Evolutionary conservation across 2,329 filamentous ascomycete genomes (phyloP).

Genomic region (Beauveria scarabaeidicola): DNA sequence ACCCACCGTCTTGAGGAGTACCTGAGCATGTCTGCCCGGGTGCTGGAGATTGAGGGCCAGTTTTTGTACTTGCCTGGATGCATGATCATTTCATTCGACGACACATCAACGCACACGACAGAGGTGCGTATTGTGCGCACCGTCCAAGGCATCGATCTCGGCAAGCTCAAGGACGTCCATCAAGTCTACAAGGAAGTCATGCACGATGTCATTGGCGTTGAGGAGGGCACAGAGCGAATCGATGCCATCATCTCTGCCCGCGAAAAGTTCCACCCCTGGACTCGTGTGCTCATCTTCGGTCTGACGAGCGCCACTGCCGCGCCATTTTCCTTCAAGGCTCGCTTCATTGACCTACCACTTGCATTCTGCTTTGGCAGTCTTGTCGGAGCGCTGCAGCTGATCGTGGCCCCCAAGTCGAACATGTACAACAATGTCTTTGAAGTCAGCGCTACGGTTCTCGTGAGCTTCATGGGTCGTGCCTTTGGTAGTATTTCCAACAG

Average conservation of each 20-base stretch:
- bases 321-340: slow-evolving; percentile 66
- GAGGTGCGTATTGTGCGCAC: slow-evolving; percentile 57
- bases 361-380: slow-evolving; percentile 62
- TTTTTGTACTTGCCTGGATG: slow-evolving; percentile 85
- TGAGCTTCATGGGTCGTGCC: slow-evolving; percentile 53
- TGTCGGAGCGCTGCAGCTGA: slow-evolving; percentile 61
- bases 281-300: slow-evolving; percentile 58
- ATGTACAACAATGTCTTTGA: slow-evolving; percentile 61
- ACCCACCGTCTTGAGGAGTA: slow-evolving; percentile 88
- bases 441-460: slow-evolving; percentile 51
- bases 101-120: slow-evolving; percentile 54
- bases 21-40: slow-evolving; percentile 73
- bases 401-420: slow-evolving; percentile 59
- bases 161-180: slow-evolving; percentile 52
- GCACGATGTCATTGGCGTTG: slow-evolving; percentile 49
- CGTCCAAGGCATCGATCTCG: slow-evolving; percentile 49
- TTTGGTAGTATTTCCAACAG: slow-evolving; percentile 50
- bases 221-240: slow-evolving; percentile 46
- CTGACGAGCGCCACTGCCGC: slow-evolving; percentile 63
- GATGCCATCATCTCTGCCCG: slow-evolving; percentile 46
- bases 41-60: slow-evolving; percentile 78
- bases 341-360: slow-evolving; percentile 64
- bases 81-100: slow-evolving; percentile 88
- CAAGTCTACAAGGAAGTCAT: slow-evolving; percentile 58
- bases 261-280: slow-evolving; percentile 43